Evolutionary conservation across 2,329 filamentous ascomycete genomes (phyloP).

Genomic region (Cladosporium sp.): DNA sequence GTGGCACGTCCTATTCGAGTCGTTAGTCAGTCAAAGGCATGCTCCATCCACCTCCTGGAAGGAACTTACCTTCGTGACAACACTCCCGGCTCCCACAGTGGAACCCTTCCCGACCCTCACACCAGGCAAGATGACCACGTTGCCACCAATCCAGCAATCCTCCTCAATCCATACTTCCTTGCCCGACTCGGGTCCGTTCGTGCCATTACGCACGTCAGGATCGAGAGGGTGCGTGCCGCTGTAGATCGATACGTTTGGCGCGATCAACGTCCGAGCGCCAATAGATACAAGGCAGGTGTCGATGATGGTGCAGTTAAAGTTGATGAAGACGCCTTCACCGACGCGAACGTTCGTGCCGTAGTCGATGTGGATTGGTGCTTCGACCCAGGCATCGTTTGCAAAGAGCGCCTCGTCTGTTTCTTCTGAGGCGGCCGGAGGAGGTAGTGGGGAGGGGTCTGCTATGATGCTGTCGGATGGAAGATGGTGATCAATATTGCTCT

Average conservation of each 20-base stretch:
- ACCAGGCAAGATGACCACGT: constrained; percentile 67
- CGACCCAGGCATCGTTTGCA: constrained; percentile 63
- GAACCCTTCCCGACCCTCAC: constrained; percentile 72
- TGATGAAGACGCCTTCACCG: constrained; percentile 70
- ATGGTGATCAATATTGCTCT: background rate
- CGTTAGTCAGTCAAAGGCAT: background rate
- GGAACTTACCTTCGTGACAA: constrained; percentile 65
- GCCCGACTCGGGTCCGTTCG: constrained; percentile 69
- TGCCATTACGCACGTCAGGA: constrained; percentile 68
- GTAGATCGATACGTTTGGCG: constrained; percentile 73
- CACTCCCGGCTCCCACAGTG: constrained; percentile 74
- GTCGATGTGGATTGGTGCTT: constrained; percentile 65
- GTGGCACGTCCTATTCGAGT: constrained; percentile 52
- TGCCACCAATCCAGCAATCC: constrained; percentile 77
- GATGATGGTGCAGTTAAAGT: constrained; percentile 68
- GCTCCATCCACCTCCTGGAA: background rate
- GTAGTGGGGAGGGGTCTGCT: constrained; percentile 59
- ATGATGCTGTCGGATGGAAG: constrained; percentile 50
- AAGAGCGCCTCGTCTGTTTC: constrained; percentile 65
- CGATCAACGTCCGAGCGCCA: constrained; percentile 72
- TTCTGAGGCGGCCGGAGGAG: constrained; percentile 52
- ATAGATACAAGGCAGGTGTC: constrained; percentile 73
- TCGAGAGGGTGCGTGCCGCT: constrained; percentile 74
- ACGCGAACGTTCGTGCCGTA: constrained; percentile 73
- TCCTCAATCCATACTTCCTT: constrained; percentile 71